Evolutionary conservation across 139 green algal species (phyloP), one percentile per base, ranked within the genome.

Genomic region (Micractinium conductrix): DNA sequence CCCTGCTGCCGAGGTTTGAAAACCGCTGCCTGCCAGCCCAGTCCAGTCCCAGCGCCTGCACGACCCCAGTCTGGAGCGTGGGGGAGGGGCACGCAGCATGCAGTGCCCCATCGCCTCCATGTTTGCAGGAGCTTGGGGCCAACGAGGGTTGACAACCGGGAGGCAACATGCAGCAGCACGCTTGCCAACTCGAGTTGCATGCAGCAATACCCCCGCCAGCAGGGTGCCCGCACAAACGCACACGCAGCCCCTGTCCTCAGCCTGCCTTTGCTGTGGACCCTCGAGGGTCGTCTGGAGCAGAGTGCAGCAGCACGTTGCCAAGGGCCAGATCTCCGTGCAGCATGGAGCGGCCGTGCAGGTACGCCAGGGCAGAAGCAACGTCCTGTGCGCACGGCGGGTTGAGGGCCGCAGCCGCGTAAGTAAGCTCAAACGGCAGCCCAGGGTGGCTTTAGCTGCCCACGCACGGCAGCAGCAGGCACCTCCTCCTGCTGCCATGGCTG

Each of bases 301-400:
- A 73, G 3, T 33, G 40, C 40, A 91, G 87, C 58, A 91, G 74
- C 37, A 91, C 86, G 84, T 95, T 94, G 84, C 78, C 87, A 33
- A 87, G 84, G 1, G 87, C 94, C 7, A 96, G 90, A 76, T 96
- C 93, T 0, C 88, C 88, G 74, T 95, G 92, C 84, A 94, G 79
- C 33, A 95, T 87, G 85, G 75, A 73, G 24, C 71, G 76, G 2
- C 30, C 30, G 83, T 95, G 92, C 81, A 95, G 84, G 88, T 93
- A 94, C 16, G 81, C 72, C 84, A 94, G 89, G 26, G 89, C 92
- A 0, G 45, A 37, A n/a, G 91, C 92, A 53, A 95, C 80, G 78
- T 95, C 91, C 73, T 79, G 73, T 33, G 35, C 19, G 1, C n/a
- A 40, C 30, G 40, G 0, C 2, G 40, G 21, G 21, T 6, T 3